phyloP scores from a whole-genome alignment of 331 rosid genomes.

The Acacia pycnantha region DNA sequence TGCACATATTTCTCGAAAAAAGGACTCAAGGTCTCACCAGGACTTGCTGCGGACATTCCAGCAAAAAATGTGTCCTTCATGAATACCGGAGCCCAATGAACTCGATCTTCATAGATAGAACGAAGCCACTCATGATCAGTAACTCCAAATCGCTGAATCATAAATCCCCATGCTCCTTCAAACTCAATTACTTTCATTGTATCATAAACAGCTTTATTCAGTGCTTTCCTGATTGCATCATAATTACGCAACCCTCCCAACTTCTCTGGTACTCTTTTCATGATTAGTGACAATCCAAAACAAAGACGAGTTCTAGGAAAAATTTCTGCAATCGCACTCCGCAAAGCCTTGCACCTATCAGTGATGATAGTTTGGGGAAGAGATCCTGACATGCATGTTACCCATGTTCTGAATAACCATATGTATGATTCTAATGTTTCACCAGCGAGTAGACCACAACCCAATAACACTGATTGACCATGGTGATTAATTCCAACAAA shows the following conservation, averaged over 20 bases:
- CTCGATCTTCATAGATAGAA: slow-evolving; percentile 78
- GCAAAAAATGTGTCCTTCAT: slow-evolving; percentile 75
- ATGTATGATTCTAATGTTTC: slow-evolving; percentile 69
- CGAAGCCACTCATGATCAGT: slow-evolving; percentile 87
- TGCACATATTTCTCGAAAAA: slow-evolving; percentile 83
- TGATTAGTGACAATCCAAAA: slow-evolving; percentile 78
- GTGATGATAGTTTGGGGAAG: slow-evolving; percentile 80
- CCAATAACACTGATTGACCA: slow-evolving; percentile 77
- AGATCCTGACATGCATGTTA: slow-evolving; percentile 60
- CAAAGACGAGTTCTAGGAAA: slow-evolving; percentile 78
- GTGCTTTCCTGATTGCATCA: slow-evolving; percentile 75
- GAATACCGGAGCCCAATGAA: slow-evolving; percentile 80
- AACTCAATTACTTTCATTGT: slow-evolving; percentile 85
- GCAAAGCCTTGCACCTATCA: slow-evolving; percentile 77
- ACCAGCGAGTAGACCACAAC: slow-evolving; percentile 87
- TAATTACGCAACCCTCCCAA: slow-evolving; percentile 82
- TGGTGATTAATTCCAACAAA: slow-evolving; percentile 90
- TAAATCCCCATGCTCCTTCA: slow-evolving; percentile 85
- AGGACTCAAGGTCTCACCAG: slow-evolving; percentile 67
- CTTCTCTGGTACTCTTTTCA: slow-evolving; percentile 87
- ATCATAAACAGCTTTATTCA: slow-evolving; percentile 75
- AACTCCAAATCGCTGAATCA: slow-evolving; percentile 78
- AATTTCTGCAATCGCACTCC: slow-evolving; percentile 57
- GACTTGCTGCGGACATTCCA: slow-evolving; percentile 68
- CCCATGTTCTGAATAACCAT: slow-evolving; percentile 91